Conservation (phyloP, 176 grass and related monocot species). For the Hyparrhenia diplandra region DNA sequence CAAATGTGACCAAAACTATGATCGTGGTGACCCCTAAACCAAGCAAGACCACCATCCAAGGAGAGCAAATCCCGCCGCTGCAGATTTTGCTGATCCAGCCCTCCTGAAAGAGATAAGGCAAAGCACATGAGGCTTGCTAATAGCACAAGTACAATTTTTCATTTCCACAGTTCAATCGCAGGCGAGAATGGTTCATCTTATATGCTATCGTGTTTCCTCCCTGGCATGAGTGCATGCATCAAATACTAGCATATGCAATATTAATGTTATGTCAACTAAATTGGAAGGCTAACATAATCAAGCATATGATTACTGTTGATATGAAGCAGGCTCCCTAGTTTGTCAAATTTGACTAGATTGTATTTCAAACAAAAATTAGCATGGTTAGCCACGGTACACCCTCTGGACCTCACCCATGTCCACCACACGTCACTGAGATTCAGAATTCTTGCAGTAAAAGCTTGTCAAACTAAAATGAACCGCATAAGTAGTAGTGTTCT, state of each 20-base stretch:
- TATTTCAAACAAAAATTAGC: no score
- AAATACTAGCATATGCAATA: neutral
- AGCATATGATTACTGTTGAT: no score
- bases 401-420: no score
- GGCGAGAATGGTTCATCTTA: neutral
- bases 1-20: constrained; percentile 30
- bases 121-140: neutral
- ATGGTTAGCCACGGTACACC: no score
- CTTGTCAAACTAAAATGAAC: neutral
- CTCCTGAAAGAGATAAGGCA: constrained; percentile 38
- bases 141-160: neutral
- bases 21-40: constrained; percentile 11
- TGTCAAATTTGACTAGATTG: no score
- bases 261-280: neutral
- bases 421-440: neutral
- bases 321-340: no score
- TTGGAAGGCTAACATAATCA: neutral
- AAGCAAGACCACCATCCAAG: constrained; percentile 44
- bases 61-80: constrained; percentile 30
- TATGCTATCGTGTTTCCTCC: neutral
- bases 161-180: neutral
- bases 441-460: neutral
- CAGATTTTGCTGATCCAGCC: constrained; percentile 35
- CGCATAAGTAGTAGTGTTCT: neutral
- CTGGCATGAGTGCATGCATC: neutral